Conservation (phyloP, 2,329 filamentous ascomycete genomes). For the Exophiala mesophila region DNA sequence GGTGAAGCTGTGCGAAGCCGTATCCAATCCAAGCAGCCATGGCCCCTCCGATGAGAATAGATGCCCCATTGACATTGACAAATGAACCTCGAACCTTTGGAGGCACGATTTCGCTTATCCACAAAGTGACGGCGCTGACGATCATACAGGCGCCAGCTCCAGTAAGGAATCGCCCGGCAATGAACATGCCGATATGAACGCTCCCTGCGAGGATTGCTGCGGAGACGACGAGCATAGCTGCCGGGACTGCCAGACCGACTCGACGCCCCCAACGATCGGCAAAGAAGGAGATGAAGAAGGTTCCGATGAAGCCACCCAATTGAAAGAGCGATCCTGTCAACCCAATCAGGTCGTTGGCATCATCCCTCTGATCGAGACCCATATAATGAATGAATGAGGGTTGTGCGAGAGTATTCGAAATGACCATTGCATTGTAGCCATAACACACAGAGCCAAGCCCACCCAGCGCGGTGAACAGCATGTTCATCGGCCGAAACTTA, state of each 20-base stretch:
- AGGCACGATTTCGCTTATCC: slow-evolving; percentile 12
- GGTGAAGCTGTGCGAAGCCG: neutral
- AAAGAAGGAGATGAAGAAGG: slow-evolving; percentile 1
- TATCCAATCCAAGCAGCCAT: slow-evolving; percentile 11
- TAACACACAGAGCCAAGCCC: slow-evolving; percentile 1
- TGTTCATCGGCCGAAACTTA: neutral
- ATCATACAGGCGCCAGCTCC: slow-evolving; percentile 10
- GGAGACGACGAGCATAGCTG: slow-evolving; percentile 6
- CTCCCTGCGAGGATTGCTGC: slow-evolving; percentile 9
- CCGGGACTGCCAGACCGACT: slow-evolving; percentile 1
- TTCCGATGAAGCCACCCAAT: neutral
- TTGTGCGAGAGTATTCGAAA: slow-evolving; percentile 25
- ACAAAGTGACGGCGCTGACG: slow-evolving; percentile 8
- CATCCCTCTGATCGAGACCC: slow-evolving; percentile 32
- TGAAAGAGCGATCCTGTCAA: slow-evolving; percentile 29
- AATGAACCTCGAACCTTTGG: slow-evolving; percentile 13
- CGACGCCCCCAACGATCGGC: slow-evolving; percentile 1
- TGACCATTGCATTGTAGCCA: neutral
- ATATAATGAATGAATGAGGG: slow-evolving; percentile 42
- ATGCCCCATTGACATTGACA: slow-evolving; percentile 7
- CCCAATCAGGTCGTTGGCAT: slow-evolving; percentile 37
- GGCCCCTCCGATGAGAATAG: slow-evolving; percentile 7
- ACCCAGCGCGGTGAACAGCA: neutral
- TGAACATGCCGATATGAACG: slow-evolving; percentile 15
- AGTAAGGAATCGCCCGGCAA: slow-evolving; percentile 9